phyloP scores from a whole-genome alignment of 768 basidiomycete species.

The Kondoa malvinella region DNA sequence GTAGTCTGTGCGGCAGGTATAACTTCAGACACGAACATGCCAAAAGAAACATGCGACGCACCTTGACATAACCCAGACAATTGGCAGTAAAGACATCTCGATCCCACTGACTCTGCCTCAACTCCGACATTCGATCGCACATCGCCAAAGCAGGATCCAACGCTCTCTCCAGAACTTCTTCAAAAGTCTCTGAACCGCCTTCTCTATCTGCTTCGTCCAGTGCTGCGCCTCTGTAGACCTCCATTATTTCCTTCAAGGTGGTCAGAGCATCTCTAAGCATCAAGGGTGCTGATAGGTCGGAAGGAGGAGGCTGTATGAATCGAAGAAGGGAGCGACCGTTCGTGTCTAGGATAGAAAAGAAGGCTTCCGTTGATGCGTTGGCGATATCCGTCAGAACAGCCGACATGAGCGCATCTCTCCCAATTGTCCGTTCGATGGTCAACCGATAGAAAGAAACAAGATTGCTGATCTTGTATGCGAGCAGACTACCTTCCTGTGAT shows the following conservation, averaged over 20 bases:
- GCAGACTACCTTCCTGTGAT: slow-evolving; percentile 81
- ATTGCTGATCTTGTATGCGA: slow-evolving; percentile 81
- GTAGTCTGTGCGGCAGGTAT: slow-evolving; percentile 38
- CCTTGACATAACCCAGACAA: slow-evolving; percentile 65
- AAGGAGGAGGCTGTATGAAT: slow-evolving; percentile 38
- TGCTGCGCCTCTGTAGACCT: slow-evolving; percentile 71
- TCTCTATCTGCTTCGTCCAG: slow-evolving; percentile 40
- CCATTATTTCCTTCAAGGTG: slow-evolving; percentile 71
- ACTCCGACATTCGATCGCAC: slow-evolving; percentile 49
- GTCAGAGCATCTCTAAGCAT: slow-evolving; percentile 65
- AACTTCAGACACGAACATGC: background rate
- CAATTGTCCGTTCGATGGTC: slow-evolving; percentile 84
- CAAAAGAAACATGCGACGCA: slow-evolving; percentile 31
- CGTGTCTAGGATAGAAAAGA: slow-evolving; percentile 70
- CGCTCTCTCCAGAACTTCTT: slow-evolving; percentile 62
- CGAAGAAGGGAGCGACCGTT: slow-evolving; percentile 51
- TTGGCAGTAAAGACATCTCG: slow-evolving; percentile 67
- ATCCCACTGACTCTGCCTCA: slow-evolving; percentile 51
- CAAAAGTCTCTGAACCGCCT: slow-evolving; percentile 37
- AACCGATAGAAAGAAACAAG: slow-evolving; percentile 84
- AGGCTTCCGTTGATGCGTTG: slow-evolving; percentile 59
- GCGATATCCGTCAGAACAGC: slow-evolving; percentile 73
- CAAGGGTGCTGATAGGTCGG: slow-evolving; percentile 61
- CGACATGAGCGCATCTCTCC: slow-evolving; percentile 59
- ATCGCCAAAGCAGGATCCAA: slow-evolving; percentile 68